Evolutionary conservation across 805 yeast species (phyloP), one percentile per base, ranked within the genome.

Genomic region (Wickerhamiella azyma): DNA sequence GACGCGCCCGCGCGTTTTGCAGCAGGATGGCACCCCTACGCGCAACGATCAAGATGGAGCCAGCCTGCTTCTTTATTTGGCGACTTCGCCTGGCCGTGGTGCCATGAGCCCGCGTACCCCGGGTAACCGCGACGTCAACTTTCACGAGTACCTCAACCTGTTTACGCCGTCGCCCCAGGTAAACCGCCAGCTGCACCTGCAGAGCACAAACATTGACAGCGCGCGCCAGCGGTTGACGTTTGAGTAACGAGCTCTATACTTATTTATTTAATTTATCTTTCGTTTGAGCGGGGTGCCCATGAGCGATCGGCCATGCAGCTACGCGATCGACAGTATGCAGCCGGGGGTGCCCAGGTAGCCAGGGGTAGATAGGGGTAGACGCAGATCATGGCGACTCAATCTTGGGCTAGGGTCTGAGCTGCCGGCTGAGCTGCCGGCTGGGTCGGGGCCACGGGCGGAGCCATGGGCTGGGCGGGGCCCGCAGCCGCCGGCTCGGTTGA

Each of bases 111-210:
- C 66, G 33, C 56, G 59, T 51, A 53, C 65, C 36, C 60, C 69
- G 26, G 59, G 54, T 14, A 54, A 67, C 19, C 66, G 64, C 19
- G 65, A 59, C 41, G 83, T 84, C 65, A 83, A 84, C 61, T 76
- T 84, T 78, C 79, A 76, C 58, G 94, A 84, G 59, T 84, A 82
- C 59, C 81, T 85, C 33, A 81, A 84, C 58, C 70, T 81, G 51
- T 79, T 79, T 58, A 77, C 88, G 1, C 92, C 92, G 2, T 76
- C 83, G 43, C 60, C 60, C 9, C 57, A 48, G 26, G 37, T 40
- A 18, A 39, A 35, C 32, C 46, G 48, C 29, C 43, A 38, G 36
- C 33, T 26, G 14, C 48, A 41, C 32, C 16, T 42, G 41, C 30
- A 45, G 13, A 44, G 39, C n/a, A 30, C 39, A 19, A 39, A 42